Evolutionary conservation across 257 asterid genomes (phyloP).

Genomic region (Prunella vulgaris): DNA sequence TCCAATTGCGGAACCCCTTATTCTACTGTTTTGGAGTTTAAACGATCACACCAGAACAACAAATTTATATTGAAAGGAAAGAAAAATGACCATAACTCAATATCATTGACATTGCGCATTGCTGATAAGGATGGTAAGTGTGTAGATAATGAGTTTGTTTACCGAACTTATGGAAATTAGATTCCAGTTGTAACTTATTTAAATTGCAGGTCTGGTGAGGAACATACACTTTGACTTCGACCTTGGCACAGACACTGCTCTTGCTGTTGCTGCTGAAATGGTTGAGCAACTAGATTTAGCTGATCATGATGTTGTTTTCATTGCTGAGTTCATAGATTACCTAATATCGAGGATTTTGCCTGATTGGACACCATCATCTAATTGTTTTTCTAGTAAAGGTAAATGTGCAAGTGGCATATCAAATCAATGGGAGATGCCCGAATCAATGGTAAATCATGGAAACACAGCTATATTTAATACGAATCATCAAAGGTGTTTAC

Average conservation of each 20-base stretch:
- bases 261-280: conserved; percentile 77
- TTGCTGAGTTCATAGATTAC: conserved; percentile 66
- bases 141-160: neutral
- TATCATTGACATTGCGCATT: conserved; percentile 53
- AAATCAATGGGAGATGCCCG: conserved; percentile 25
- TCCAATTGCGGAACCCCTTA: conserved; percentile 41
- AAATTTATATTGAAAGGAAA: conserved; percentile 58
- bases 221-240: conserved; percentile 59
- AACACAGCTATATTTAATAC: conserved; percentile 2
- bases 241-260: conserved; percentile 66
- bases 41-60: conserved; percentile 42
- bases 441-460: conserved; percentile 23
- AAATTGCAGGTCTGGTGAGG: conserved; percentile 40
- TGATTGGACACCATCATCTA: conserved; percentile 49
- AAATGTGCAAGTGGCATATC: conserved; percentile 24
- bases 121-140: conserved; percentile 48
- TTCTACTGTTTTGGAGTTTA: conserved; percentile 42
- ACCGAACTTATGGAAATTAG: neutral
- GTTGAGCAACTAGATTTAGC: conserved; percentile 65
- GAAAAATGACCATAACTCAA: conserved; percentile 45
- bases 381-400: conserved; percentile 26
- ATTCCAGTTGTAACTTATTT: neutral
- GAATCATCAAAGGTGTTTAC: conserved; percentile 17
- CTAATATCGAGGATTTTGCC: conserved; percentile 46
- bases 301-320: conserved; percentile 63